Conservation (phyloP, 768 basidiomycete species). For the Tremella yokohamensis region DNA sequence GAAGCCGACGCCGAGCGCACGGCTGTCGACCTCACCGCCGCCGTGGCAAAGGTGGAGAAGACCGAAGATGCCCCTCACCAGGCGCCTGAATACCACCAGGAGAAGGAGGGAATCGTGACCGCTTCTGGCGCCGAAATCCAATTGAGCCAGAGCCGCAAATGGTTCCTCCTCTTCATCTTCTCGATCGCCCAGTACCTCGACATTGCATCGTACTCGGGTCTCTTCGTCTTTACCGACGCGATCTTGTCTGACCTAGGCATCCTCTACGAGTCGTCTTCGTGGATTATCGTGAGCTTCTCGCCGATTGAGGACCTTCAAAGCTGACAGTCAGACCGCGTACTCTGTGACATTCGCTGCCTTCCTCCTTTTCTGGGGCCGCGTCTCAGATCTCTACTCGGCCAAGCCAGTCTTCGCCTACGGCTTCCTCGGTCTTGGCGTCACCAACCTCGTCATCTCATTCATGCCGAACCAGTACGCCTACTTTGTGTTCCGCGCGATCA, state of each 20-base stretch:
- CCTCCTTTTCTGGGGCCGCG: slow-evolving; percentile 33
- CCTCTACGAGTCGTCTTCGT: slow-evolving; percentile 10
- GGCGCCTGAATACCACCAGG: no score
- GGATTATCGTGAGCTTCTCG: slow-evolving; percentile 11
- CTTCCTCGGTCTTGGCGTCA: slow-evolving; percentile 28
- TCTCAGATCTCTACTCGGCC: slow-evolving; percentile 32
- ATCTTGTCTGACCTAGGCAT: slow-evolving; percentile 15
- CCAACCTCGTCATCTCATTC: slow-evolving; percentile 30
- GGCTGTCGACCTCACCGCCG: neutral
- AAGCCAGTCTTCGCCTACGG: slow-evolving; percentile 29
- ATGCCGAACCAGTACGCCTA: slow-evolving; percentile 31
- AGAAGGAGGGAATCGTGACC: no score
- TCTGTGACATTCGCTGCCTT: slow-evolving; percentile 33
- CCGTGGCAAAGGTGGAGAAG: neutral
- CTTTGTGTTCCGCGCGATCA: slow-evolving; percentile 34
- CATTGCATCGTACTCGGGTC: slow-evolving; percentile 17
- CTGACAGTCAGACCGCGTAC: slow-evolving; percentile 11
- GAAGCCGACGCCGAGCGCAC: neutral
- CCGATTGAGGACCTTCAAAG: neutral
- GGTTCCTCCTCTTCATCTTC: slow-evolving; percentile 19
- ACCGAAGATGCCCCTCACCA: no score
- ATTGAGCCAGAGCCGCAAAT: slow-evolving; percentile 16
- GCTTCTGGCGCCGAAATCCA: slow-evolving; percentile 2
- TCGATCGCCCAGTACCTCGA: slow-evolving; percentile 21
- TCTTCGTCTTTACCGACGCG: slow-evolving; percentile 21